Conservation (phyloP, 2,329 filamentous ascomycete species). For the Huntiella decipiens region DNA sequence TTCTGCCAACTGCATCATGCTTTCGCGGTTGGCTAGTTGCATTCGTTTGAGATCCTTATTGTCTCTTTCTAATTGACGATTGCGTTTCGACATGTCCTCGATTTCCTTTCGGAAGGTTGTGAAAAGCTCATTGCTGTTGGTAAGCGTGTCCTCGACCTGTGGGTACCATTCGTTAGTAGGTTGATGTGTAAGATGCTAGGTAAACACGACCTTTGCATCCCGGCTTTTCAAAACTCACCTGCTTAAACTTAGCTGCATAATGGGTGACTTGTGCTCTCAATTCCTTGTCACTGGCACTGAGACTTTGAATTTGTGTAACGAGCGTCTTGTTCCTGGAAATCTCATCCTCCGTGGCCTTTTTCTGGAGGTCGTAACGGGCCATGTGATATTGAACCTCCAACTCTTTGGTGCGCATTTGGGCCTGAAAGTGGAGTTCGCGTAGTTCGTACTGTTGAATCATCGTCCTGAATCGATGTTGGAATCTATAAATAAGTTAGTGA, state of each 20-base stretch:
- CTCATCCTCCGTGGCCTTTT: slow-evolving; percentile 72
- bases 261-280: slow-evolving; percentile 89
- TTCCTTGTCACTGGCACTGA: slow-evolving; percentile 89
- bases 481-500: slow-evolving; percentile 28
- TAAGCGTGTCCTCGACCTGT: slow-evolving; percentile 93
- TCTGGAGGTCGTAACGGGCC: slow-evolving; percentile 74
- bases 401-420: slow-evolving; percentile 81
- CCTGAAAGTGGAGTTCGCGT: slow-evolving; percentile 84
- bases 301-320: slow-evolving; percentile 80
- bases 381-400: slow-evolving; percentile 86
- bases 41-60: slow-evolving; percentile 82
- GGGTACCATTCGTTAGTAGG: neutral
- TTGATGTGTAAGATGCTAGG: no score
- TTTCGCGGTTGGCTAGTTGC: slow-evolving; percentile 81
- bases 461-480: slow-evolving; percentile 77
- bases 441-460: slow-evolving; percentile 94
- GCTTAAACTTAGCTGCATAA: slow-evolving; percentile 98
- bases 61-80: slow-evolving; percentile 89
- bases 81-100: slow-evolving; percentile 99
- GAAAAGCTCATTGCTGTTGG: slow-evolving; percentile 95
- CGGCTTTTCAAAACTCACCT: slow-evolving; percentile 41
- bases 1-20: slow-evolving; percentile 93
- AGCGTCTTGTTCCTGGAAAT: slow-evolving; percentile 62
- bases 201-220: neutral
- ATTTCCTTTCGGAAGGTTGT: slow-evolving; percentile 95